Percentiles rank a stretch among this genome's conserved stretches.
phyloP scores from a whole-genome alignment of 768 basidiomycete genomes.

The Albatrellus ellisii region DNA sequence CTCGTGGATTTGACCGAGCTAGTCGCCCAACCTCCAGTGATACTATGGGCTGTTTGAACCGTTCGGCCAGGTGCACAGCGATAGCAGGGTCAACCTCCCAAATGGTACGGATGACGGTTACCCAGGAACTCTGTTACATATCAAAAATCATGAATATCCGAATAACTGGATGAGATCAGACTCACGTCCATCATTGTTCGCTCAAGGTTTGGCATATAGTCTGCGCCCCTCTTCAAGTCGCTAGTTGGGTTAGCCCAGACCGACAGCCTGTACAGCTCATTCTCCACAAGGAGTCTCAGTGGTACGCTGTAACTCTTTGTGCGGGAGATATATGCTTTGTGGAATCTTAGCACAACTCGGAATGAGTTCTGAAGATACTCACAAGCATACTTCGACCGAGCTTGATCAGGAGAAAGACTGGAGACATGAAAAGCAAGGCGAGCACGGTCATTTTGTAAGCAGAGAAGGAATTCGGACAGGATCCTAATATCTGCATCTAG shows the following conservation, averaged over 20 bases:
- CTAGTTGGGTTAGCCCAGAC: conserved; percentile 89
- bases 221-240: conserved; percentile 54
- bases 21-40: conserved; percentile 63
- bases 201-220: conserved; percentile 44
- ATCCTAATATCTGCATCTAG: conserved; percentile 82
- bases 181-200: conserved; percentile 51
- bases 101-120: conserved; percentile 47
- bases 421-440: conserved; percentile 45
- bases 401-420: conserved; percentile 44
- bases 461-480: conserved; percentile 69
- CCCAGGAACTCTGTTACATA: conserved; percentile 44
- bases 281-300: conserved; percentile 76
- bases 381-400: conserved; percentile 17
- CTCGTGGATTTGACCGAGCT: conserved; percentile 57
- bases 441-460: conserved; percentile 62
- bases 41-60: conserved; percentile 61
- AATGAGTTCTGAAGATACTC: conserved; percentile 16
- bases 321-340: conserved; percentile 25
- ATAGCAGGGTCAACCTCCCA: conserved; percentile 82
- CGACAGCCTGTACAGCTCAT: conserved; percentile 72
- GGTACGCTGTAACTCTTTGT: conserved; percentile 62
- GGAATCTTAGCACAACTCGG: conserved; percentile 29
- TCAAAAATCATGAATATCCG: background rate
- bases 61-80: conserved; percentile 73
- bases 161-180: background rate